Base-by-base conservation (phyloP, 495 filamentous ascomycete species). In the Antarctomyces pellizariae region DNA sequence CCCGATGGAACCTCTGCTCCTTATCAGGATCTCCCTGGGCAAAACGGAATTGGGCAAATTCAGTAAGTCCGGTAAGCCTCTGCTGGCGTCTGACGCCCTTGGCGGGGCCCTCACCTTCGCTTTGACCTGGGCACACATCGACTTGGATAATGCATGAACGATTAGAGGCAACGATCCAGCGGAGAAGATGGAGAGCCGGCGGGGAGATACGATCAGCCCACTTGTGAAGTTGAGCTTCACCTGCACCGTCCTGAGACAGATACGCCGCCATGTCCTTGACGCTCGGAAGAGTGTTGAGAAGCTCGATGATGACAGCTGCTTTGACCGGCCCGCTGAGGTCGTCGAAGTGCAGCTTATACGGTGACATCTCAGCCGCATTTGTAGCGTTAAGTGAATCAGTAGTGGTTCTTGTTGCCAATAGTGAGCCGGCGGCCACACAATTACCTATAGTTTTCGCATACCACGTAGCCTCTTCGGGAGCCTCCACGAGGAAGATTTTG, bases 101-200 rank as follows among this genome's bases (percentile, higher is more conserved):
- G 4, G 7, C 9, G 9, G 28, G 10, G n/a, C 28, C 18, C 6
- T 39, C 38, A 5, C 5, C 32, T 19, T 50, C 44, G 7, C 37
- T 37, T 11, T 54, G 29, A 10, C 49, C 44, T 2, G 39, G 19
- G 12, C 43, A 42, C 22, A 53, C 49, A 32, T 67, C 59, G 22
- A 74, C 62, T 35, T 80, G 68, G 24, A 78, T 55, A 29, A 95
- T 90, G 35, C 69, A 84, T 2, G 83, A 86, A 19, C 78, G 56
- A 39, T 91, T 91, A 0, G 80, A 90, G 1, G 79, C 76, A 28
- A 95, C 69, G 34, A 95, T 76, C 84, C 84, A 92, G 31, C 75
- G 62, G 10, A 92, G 53, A 4, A 89, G 41, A 15, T 67, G 63
- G 3, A 77, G 42, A 2, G 74, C 66, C 4, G 75, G 55, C 3